Evolutionary conservation across 129 eudicot genomes (phyloP).

Genomic region (Helichrysum umbraculigerum): DNA sequence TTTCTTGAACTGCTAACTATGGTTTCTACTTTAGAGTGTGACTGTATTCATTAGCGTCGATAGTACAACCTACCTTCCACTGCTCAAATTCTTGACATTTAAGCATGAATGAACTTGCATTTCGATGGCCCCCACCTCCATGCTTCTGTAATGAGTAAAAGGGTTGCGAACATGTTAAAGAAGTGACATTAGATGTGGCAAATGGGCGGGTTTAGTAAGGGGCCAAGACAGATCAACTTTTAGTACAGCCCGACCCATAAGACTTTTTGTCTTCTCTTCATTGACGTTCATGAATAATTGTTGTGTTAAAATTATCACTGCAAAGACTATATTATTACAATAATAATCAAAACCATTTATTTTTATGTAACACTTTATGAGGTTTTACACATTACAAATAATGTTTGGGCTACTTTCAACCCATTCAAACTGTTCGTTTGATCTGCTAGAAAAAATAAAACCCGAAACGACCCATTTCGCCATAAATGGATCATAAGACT

Average conservation of each 20-base stretch:
- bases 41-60: neutral
- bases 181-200: neutral
- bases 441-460: too few species aligned
- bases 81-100: slow-evolving; percentile 49
- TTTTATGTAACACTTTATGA: too few species aligned
- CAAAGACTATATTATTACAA: too few species aligned
- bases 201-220: neutral
- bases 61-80: slow-evolving; percentile 52
- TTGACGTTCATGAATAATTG: too few species aligned
- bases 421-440: too few species aligned
- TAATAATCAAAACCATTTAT: too few species aligned
- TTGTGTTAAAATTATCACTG: too few species aligned
- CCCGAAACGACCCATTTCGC: neutral
- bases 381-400: too few species aligned
- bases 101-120: slow-evolving; percentile 87
- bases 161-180: neutral
- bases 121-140: slow-evolving; percentile 94
- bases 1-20: neutral
- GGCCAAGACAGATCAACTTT: neutral
- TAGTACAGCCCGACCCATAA: neutral
- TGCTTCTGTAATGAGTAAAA: slow-evolving; percentile 42
- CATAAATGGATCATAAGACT: too few species aligned
- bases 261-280: too few species aligned
- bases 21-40: slow-evolving; percentile 1
- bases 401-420: too few species aligned